Evolutionary conservation across 1,284 basidiomycete genomes (phyloP), one percentile per base, ranked within the genome.

Genomic region (Ustilago vetiveriae): DNA sequence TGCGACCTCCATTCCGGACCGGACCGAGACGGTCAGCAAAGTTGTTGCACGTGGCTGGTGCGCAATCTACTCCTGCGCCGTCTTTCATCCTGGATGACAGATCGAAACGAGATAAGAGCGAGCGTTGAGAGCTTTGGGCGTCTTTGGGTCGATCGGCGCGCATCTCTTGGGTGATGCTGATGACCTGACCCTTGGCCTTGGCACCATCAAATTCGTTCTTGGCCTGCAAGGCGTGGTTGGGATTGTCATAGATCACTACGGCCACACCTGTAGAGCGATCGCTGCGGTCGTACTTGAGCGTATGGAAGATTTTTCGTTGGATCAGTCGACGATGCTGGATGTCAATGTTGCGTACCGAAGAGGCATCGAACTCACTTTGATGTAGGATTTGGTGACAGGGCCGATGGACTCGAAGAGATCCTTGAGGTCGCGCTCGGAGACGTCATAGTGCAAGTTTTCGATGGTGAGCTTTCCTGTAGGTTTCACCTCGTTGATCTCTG

Each of bases 361-460:
- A 26, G 4, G 16, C n/a, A n/a, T 33, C 24, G 27, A 32, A 52
- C 85, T 84, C 83, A 97, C 94, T 89, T 90, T 92, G 85, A 97
- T 94, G 83, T 88, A 85, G 84, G 94, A 91, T 84, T 90, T 88
- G 80, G 90, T 87, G 82, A 98, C 88, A 83, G 91, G 92, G 84
- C 94, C 94, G 82, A 92, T 90, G 83, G 92, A 89, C 72, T 90
- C 89, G 86, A 97, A 98, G 75, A 97, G 92, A 32, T 56, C 47
- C 24, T 62, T 47, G 44, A 78, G 66, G 84, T 97, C 94, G 84
- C 88, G 89, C 78, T 90, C 86, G 57, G 90, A 91, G 45, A 98
- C 89, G 77, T 97, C 94, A 77, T 96, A 98, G 84, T 98, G 94
- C 76, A 98, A 79, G 82, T 93, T 93, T 67, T 90, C 89, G 71